phyloP scores from a whole-genome alignment of 441 rosid genomes.

The Isatis lusitanica region DNA sequence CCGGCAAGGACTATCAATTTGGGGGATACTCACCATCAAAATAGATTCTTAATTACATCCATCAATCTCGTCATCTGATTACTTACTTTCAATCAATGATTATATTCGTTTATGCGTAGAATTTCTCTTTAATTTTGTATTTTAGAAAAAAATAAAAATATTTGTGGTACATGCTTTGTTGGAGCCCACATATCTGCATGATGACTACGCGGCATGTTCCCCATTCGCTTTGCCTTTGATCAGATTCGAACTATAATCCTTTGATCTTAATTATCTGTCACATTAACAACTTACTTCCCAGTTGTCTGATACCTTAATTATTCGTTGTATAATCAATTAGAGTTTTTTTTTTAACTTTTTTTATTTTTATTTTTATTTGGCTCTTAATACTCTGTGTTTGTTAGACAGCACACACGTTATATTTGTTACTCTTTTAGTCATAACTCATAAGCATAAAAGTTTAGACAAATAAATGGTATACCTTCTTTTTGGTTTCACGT shows the following conservation, averaged over 20 bases:
- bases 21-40: neutral
- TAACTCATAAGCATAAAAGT: neutral
- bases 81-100: conserved; percentile 2
- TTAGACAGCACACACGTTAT: conserved; percentile 17
- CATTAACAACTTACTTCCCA: conserved; percentile 22
- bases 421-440: conserved; percentile 14
- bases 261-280: conserved; percentile 35
- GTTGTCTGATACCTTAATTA: conserved; percentile 33
- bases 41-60: conserved; percentile 17
- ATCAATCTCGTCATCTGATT: conserved; percentile 16
- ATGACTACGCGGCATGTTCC: conserved; percentile 47
- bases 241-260: conserved; percentile 23
- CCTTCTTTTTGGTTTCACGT: neutral
- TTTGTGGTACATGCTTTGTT: conserved; percentile 37
- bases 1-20: neutral
- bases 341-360: neutral
- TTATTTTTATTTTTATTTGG: neutral
- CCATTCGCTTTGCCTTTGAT: conserved; percentile 32
- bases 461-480: neutral
- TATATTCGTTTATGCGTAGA: conserved; percentile 19
- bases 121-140: neutral
- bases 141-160: neutral
- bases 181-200: conserved; percentile 44
- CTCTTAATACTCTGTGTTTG: conserved; percentile 7
- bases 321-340: conserved; percentile 6